Evolutionary conservation across 129 eudicot species (phyloP).

Genomic region (Centrapalus pauciflorus): DNA sequence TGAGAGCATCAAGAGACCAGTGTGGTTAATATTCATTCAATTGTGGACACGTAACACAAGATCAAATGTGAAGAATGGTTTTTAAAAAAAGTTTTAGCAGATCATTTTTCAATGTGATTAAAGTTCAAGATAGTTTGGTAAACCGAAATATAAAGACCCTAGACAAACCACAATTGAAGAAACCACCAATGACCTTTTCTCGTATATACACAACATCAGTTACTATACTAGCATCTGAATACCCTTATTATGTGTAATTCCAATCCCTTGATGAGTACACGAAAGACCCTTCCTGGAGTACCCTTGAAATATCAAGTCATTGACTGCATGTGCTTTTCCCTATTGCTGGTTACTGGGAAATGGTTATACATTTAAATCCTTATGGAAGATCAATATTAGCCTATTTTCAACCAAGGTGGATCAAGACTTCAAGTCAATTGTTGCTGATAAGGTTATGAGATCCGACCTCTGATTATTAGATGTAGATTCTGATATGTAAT

Average conservation of each 20-base stretch:
- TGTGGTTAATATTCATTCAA: neutral
- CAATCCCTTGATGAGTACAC: neutral
- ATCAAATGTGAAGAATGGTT: neutral
- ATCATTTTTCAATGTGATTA: too few species aligned
- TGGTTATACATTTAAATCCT: neutral
- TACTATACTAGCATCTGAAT: neutral
- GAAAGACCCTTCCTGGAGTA: neutral
- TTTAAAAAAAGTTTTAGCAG: too few species aligned
- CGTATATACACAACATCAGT: neutral
- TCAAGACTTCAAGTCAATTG: neutral
- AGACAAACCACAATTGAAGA: neutral
- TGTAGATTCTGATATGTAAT: conserved; percentile 1
- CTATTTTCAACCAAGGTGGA: neutral
- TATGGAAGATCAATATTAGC: conserved; percentile 2
- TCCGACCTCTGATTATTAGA: neutral
- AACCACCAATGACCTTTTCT: neutral
- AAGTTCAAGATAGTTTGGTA: neutral
- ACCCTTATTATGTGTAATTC: neutral
- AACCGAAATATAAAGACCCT: neutral
- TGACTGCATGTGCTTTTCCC: neutral
- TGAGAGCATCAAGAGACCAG: neutral
- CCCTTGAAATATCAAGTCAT: neutral
- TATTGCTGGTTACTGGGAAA: neutral
- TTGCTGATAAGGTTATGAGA: conserved; percentile 5
- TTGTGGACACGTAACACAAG: neutral